Evolutionary conservation across 176 grass and related monocot genomes (phyloP), one percentile per base, ranked within the genome.

Genomic region (Bolboschoenus planiculmis): DNA sequence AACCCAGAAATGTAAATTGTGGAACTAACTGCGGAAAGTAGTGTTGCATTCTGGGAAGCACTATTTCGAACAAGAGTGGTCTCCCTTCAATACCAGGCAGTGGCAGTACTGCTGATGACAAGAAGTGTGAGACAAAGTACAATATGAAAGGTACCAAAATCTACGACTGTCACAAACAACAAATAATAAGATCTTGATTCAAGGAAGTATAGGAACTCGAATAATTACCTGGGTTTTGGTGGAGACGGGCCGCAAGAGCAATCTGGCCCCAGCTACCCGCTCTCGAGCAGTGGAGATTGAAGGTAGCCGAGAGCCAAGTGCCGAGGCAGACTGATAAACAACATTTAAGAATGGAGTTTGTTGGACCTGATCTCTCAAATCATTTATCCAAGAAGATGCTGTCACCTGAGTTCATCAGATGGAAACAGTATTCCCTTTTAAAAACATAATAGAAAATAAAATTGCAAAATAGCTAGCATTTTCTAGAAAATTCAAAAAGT

Each of bases 341-440:
- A 90, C 96, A 86, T 95, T 98, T 66, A 98, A 88, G 70, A 98
- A 87, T 66, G 92, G 91, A 26, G 96, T 98, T 79, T 87, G 92
- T 71, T 98, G 92, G 82, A 98, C 83, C 86, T 95, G 92, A 90
- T 98, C 96, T 84, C 92, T 91, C 79, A 98, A 64, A 90, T 98
- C 96, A 90, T 98, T 98, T 89, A 98, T 87, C 96, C 96, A 98
- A 43, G 96, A 98, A 30, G 96, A 98, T 81, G 96, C 92, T 51
- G 91, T 98, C 81, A 98, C 96, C 96, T 98, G 75, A 80, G 10
- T 34, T 40, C 57, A 84, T 18, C 10, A 81, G 61, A 30, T 6
- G 79, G 29, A 81, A 72, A 29, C 10, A 50, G 7, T 50, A 50
- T 31, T 50, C 14, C 24, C 5, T 29, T 48, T 30, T 29, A 31